Evolutionary conservation across 352 stramenopile genomes (phyloP).

Genomic region (Phytophthora kernoviae): DNA sequence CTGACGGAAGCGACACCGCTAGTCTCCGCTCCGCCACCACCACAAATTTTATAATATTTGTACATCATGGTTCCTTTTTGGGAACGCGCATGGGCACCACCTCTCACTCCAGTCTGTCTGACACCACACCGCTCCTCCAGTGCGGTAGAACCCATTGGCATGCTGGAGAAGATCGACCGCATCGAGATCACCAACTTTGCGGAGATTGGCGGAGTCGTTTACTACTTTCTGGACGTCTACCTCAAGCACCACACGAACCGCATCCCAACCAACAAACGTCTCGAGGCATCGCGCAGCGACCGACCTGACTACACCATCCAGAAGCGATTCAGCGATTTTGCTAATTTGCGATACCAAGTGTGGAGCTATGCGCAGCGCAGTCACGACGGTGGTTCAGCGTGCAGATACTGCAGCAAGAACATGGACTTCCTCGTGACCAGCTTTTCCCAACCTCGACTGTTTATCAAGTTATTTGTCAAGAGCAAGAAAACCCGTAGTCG

Average conservation of each 20-base stretch:
- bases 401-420: conserved; percentile 42
- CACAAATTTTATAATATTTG: not conserved
- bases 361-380: conserved; percentile 28
- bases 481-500: conserved; percentile 33
- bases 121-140: conserved; percentile 42
- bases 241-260: conserved; percentile 44
- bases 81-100: conserved; percentile 36
- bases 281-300: conserved; percentile 11
- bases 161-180: conserved; percentile 50
- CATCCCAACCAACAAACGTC: conserved; percentile 20
- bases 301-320: conserved; percentile 40
- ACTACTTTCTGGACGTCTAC: conserved; percentile 61
- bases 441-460: conserved; percentile 40
- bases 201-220: conserved; percentile 38
- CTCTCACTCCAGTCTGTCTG: conserved; percentile 40
- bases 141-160: conserved; percentile 39
- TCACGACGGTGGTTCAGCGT: conserved; percentile 19
- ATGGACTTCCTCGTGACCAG: conserved; percentile 48
- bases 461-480: conserved; percentile 40
- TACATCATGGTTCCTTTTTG: conserved; percentile 36
- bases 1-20: not conserved
- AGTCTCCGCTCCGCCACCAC: not conserved
- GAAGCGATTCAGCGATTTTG: conserved; percentile 37
- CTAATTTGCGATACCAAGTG: conserved; percentile 38
- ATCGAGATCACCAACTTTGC: conserved; percentile 50